Percentiles rank a stretch among this genome's conserved stretches.
phyloP scores from a whole-genome alignment of 805 yeast species.

The Candida yuanshanica region DNA sequence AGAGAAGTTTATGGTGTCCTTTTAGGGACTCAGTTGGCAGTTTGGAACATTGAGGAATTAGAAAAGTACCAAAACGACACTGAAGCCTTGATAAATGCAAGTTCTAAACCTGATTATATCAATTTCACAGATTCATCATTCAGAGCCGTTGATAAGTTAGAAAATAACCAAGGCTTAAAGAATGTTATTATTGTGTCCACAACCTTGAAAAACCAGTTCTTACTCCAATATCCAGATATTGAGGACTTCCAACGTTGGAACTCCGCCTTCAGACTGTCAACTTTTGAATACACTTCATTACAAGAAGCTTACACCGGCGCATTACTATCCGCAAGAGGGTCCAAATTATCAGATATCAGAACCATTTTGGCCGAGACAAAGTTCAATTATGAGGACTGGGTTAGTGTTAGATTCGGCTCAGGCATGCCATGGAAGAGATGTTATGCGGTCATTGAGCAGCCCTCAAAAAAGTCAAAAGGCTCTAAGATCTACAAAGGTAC shows the following conservation, averaged over 20 bases:
- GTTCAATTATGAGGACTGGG: constrained; percentile 90
- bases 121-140: constrained; percentile 88
- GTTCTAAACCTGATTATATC: constrained; percentile 76
- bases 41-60: constrained; percentile 78
- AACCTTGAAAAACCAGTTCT: constrained; percentile 81
- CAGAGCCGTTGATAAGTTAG: constrained; percentile 62
- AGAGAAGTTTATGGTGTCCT: constrained; percentile 87
- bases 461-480: constrained; percentile 41
- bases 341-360: constrained; percentile 78
- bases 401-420: constrained; percentile 86
- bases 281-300: constrained; percentile 72
- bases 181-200: constrained; percentile 83
- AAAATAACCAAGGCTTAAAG: constrained; percentile 57
- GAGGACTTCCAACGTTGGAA: constrained; percentile 72
- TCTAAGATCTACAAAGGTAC: constrained; percentile 33
- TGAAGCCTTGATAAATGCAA: constrained; percentile 47
- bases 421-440: constrained; percentile 98
- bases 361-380: constrained; percentile 81
- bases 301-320: constrained; percentile 98
- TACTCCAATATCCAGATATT: constrained; percentile 68
- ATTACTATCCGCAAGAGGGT: constrained; percentile 83
- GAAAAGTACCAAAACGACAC: constrained; percentile 41
- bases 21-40: constrained; percentile 85
- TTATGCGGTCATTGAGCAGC: constrained; percentile 81
- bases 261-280: constrained; percentile 73